Evolutionary conservation across 306 rosid species (phyloP), one percentile per base, ranked within the genome.

Genomic region (Dryas drummondii): DNA sequence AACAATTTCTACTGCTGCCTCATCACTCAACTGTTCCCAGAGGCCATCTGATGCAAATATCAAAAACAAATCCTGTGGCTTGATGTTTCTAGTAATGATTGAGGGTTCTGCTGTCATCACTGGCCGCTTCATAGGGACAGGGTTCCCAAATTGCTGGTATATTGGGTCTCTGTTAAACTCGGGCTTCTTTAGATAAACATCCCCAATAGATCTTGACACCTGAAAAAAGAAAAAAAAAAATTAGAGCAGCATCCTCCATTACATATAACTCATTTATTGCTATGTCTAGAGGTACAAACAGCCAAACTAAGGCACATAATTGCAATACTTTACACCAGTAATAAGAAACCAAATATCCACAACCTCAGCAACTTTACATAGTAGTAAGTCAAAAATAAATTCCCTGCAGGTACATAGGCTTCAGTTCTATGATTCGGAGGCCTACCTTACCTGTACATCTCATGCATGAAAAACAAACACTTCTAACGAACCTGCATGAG

Each of bases 1-100:
- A 68, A 94, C 99, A 48, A 94, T 90, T 60, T 92, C 89, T 48
- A 94, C 99, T 6, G 97, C 99, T 51, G 82, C 86, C 47, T 92
- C 90, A 68, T 94, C 99, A 40, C 87, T 94, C 70, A 94, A 76
- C 79, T 91, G 99, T 84, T 94, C 99, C 99, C 99, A 94, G 27
- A 94, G 97, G 77, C 99, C 99, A 77, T 94, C 99, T 9, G 99
- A 94, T 77, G 99, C 97, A 77, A 94, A 94, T 78, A 94, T 92
- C 77, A 94, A 83, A 88, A 94, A 94, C 64, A 86, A 75, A 81
- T 94, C 99, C 75, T 90, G 90, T 4, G 97, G 82, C 45, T 80
- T 86, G 47, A 92, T 88, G 76, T 90, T 85, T 82, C 93, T 89
- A 27, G 70, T 79, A 40, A 90, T 76, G 74, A 94, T 57, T 4